Evolutionary conservation across 2,329 filamentous ascomycete genomes (phyloP), one percentile per base, ranked within the genome.

Genomic region (Epichloe glyceriae): DNA sequence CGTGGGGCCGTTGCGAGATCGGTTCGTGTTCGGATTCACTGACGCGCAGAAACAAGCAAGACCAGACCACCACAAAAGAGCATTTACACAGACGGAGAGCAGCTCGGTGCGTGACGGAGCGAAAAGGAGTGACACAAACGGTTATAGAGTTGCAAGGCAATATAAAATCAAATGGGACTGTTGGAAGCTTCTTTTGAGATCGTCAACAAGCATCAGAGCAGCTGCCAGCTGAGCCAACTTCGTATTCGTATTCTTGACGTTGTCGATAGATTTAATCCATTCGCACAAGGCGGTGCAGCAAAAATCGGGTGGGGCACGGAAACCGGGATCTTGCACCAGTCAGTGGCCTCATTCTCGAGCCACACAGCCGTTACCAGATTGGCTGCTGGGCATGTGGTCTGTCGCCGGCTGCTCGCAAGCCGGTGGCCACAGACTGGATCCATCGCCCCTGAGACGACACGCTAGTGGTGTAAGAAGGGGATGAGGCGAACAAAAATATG

Each of bases 261-360:
- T 51, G 48, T 51, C 45, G 50, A 52, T 49, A 49, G n/a, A n/a
- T n/a, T n/a, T n/a, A 12, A 22, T 34, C 4, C 30, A n/a, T n/a
- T 10, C 1, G 26, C 26, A 30, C 3, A 30, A 26, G 26, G 26
- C 7, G 7, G 26, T 26, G 26, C 26, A 26, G 26, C 26, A 8
- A 26, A 26, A 26, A 44, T 47, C 15, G 22, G 48, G 17, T 37
- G 40, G 19, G 45, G 42, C 50, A 52, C 64, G 64, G 64, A 64
- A 61, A 55, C 52, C 65, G 63, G 65, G 60, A 66, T 52, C 47
- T 52, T 48, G 47, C 55, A 56, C 53, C 55, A 56, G 52, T 50
- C 39, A 56, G 49, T 67, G 64, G 66, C 60, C 63, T 66, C 63
- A 67, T 66, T 64, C 60, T 66, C 57, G 57, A 56, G 57, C 58